Base-by-base conservation (phyloP, 768 basidiomycete species). In the Tulasnella sp. region DNA sequence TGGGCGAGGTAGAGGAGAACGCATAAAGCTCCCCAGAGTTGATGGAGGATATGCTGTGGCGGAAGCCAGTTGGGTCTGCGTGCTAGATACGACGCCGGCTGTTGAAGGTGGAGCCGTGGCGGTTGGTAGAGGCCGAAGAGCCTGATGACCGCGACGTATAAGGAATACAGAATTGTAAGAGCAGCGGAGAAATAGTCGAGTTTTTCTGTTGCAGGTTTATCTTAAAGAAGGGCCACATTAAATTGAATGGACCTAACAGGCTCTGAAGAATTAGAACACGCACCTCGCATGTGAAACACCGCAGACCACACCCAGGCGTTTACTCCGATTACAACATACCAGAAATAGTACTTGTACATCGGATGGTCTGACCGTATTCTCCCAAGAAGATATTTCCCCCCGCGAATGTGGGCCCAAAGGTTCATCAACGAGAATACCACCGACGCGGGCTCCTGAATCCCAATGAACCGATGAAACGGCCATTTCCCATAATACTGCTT, bases 161-260 rank as follows among this genome's bases (percentile, higher is more conserved):
- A 87, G 2, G 93, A 92, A 82, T 90, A 93, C 36, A 96, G 84
- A 81, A 98, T 96, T 18, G 93, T 91, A 12, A 93, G 85, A 0
- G 93, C 96, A 7, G 98, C 98, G 3, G 95, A 95, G 84, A 98
- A 98, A 85, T 99, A 99, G 83, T 99, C 98, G 83, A 97, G 79
- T 81, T 92, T 93, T 85, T 99, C 98, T 2, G 97, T 99, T 36
- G 86, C 84, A 2, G 93, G 91, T 7, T 90, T 87, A 86, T 99
- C 97, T 95, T 82, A n/a, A 62, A 6, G 75, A 19, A 38, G 39
- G 27, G 36, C 21, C 18, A 39, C 16, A 8, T 62, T 21, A 24
- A 12, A n/a, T 36, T 80, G 31, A 71, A 56, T 40, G 44, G 68
- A 38, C 38, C 58, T n/a, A 39, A 24, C 48, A 71, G 21, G 71